These are phyloP conservation scores for Lactarius sp. DNA, from an alignment of 768 basidiomycete species.

Conservation along the genomic window DNA sequence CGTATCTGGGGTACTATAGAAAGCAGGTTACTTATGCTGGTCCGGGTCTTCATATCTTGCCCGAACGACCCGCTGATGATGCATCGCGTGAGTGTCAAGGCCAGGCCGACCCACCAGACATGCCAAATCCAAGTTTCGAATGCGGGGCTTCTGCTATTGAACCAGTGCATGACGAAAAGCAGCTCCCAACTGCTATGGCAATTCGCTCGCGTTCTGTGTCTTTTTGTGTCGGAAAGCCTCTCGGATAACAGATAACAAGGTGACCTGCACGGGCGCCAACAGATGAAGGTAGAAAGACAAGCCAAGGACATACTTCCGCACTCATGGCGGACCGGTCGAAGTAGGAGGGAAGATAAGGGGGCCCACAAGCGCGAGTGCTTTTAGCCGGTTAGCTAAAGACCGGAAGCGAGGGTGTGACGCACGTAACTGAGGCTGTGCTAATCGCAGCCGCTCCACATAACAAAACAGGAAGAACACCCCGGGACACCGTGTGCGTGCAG, in stretches of 20 bases:
- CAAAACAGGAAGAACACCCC: not conserved
- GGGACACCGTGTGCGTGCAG: not conserved
- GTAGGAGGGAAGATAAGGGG: no score
- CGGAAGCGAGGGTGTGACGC: not conserved
- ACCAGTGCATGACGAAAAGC: not conserved
- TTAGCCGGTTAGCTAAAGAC: no score
- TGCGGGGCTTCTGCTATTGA: conserved; percentile 17
- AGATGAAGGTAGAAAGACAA: not conserved
- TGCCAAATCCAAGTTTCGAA: not conserved
- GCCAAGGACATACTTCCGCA: not conserved
- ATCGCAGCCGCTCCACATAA: no score
- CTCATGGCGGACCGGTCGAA: no score
- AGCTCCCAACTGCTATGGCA: not conserved
- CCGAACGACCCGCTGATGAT: no score
- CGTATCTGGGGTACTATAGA: no score
- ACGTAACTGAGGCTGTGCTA: not conserved
- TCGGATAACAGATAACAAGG: not conserved
- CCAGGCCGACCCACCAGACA: not conserved
- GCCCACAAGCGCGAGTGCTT: no score
- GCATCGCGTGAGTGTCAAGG: no score
- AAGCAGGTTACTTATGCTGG: not conserved
- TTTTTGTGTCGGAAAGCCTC: not conserved
- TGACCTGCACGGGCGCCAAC: not conserved
- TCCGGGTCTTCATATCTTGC: not conserved
- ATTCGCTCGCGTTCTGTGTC: no score